Evolutionary conservation across 2,329 filamentous ascomycete genomes (phyloP).

Genomic region (Bipolaris zeicola): DNA sequence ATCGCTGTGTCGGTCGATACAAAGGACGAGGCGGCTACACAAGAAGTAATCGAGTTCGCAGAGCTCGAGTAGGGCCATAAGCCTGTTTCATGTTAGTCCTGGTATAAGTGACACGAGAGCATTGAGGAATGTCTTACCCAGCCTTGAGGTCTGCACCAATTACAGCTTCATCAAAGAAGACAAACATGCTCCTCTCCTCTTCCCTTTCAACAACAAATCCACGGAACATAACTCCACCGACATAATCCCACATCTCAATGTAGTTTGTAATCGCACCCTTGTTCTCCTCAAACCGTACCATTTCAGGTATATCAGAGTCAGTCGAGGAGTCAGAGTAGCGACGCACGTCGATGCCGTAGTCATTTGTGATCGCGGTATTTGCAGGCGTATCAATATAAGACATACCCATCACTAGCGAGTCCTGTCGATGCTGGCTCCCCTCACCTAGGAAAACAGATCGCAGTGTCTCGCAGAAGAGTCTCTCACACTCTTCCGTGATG

Average conservation of each 20-base stretch:
- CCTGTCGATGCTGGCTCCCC: constrained; percentile 76
- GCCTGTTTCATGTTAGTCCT: constrained; percentile 27
- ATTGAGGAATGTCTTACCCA: constrained; percentile 65
- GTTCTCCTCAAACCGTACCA: constrained; percentile 17
- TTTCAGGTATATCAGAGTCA: constrained; percentile 44
- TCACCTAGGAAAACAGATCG: constrained; percentile 94
- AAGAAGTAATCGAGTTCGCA: constrained; percentile 72
- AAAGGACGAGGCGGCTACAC: constrained; percentile 79
- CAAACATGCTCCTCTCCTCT: constrained; percentile 76
- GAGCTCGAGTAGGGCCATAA: constrained; percentile 90
- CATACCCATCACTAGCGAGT: constrained; percentile 88
- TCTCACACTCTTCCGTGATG: constrained; percentile 99
- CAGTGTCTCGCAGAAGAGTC: constrained; percentile 98
- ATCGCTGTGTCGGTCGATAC: constrained; percentile 73
- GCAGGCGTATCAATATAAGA: constrained; percentile 19
- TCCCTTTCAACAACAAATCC: constrained; percentile 78
- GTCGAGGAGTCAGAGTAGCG: constrained; percentile 29
- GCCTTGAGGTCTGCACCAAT: constrained; percentile 81
- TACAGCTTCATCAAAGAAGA: constrained; percentile 81
- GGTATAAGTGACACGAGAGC: background rate
- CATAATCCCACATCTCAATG: constrained; percentile 85
- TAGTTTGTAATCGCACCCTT: constrained; percentile 61
- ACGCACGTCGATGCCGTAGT: constrained; percentile 37
- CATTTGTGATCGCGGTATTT: constrained; percentile 38
- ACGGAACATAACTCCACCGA: constrained; percentile 80